phyloP scores from a whole-genome alignment of 306 rosid genomes.

The Inga laurina region DNA sequence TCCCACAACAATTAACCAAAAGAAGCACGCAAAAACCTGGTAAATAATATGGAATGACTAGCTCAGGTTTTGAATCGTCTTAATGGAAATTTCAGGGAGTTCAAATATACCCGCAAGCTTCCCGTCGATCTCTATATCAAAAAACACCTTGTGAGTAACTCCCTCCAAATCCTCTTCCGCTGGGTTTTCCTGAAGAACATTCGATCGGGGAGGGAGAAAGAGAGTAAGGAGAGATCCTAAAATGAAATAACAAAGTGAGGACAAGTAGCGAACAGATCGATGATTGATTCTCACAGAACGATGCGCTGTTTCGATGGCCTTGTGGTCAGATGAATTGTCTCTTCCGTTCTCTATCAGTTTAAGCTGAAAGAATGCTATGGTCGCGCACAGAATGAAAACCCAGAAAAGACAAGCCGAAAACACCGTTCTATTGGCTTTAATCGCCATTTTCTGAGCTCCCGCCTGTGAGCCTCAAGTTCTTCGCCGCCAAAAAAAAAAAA shows the following conservation, averaged over 20 bases:
- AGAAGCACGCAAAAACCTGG: conserved; percentile 1
- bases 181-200: conserved; percentile 33
- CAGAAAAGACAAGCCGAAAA: conserved; percentile 6
- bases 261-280: not conserved
- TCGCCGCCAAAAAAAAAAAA: not conserved
- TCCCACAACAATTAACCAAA: conserved; percentile 3
- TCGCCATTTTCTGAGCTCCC: conserved; percentile 6
- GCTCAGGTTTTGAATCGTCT: not conserved
- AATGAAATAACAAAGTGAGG: not conserved
- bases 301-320: conserved; percentile 3
- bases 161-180: conserved; percentile 40
- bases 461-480: not conserved
- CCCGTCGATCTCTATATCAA: conserved; percentile 44
- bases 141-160: conserved; percentile 46
- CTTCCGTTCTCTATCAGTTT: conserved; percentile 34
- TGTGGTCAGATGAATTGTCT: conserved; percentile 5
- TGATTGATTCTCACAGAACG: not conserved
- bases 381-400: conserved; percentile 36
- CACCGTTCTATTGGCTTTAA: not conserved
- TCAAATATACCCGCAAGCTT: conserved; percentile 39
- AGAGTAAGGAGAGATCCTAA: conserved; percentile 8
- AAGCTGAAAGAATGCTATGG: conserved; percentile 49
- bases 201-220: not conserved
- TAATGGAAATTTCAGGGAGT: conserved; percentile 16
- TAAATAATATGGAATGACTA: not conserved